Evolutionary conservation across 352 stramenopile genomes (phyloP).

Genomic region (Salisapilia sapeloensis): DNA sequence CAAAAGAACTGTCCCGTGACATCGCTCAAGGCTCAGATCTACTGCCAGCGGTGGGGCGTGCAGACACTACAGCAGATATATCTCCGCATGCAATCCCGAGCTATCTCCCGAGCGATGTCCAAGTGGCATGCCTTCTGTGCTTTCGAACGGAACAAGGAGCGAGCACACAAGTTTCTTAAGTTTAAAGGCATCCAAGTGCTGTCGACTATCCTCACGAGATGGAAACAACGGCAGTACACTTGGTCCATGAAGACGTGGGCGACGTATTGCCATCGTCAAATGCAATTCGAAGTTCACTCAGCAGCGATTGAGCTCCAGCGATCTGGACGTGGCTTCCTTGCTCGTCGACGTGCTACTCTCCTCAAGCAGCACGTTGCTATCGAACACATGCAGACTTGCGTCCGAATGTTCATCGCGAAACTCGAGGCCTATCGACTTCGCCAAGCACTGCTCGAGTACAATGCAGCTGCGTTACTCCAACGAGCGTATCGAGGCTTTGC

Average conservation of each 20-base stretch:
- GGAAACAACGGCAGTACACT: slow-evolving; percentile 28
- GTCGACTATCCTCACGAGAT: slow-evolving; percentile 40
- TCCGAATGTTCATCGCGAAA: slow-evolving; percentile 27
- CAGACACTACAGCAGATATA: slow-evolving; percentile 73
- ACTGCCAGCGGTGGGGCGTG: slow-evolving; percentile 71
- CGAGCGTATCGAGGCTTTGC: slow-evolving; percentile 63
- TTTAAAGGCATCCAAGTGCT: slow-evolving; percentile 67
- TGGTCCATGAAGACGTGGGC: slow-evolving; percentile 34
- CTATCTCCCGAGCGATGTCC: slow-evolving; percentile 39
- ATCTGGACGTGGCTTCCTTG: slow-evolving; percentile 24
- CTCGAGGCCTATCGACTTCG: slow-evolving; percentile 6
- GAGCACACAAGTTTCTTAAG: slow-evolving; percentile 68
- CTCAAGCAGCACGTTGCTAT: slow-evolving; percentile 11
- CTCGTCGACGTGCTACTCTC: too few relatives aligned
- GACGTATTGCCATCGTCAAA: slow-evolving; percentile 20
- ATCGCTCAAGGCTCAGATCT: slow-evolving; percentile 67
- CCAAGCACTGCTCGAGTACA: slow-evolving; percentile 21
- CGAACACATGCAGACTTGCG: slow-evolving; percentile 23
- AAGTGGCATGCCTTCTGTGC: slow-evolving; percentile 54
- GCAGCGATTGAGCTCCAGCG: slow-evolving; percentile 62
- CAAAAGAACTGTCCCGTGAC: slow-evolving; percentile 69
- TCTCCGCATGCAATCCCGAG: slow-evolving; percentile 38
- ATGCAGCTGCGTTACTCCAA: slow-evolving; percentile 32
- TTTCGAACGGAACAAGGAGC: slow-evolving; percentile 61
- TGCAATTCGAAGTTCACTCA: slow-evolving; percentile 33